Percentiles rank a stretch among this genome's conserved stretches.
Conservation (phyloP, 805 yeast genomes). For the Metschnikowia henanensis region DNA sequence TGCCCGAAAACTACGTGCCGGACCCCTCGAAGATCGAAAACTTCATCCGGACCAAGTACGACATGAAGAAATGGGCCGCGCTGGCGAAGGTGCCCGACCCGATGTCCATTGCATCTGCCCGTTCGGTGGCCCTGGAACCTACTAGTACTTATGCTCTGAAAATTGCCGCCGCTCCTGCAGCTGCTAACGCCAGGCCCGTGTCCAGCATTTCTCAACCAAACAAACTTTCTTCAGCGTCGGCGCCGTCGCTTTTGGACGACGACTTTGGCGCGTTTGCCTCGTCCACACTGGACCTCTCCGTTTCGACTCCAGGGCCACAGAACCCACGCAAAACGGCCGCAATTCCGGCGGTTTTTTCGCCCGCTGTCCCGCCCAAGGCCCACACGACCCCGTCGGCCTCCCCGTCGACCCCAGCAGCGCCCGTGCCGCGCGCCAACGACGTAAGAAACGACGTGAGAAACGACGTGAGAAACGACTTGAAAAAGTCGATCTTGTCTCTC, state of each 20-base stretch:
- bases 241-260: slow-evolving; percentile 30
- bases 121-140: background rate
- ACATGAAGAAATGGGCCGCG: slow-evolving; percentile 80
- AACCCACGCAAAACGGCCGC: background rate
- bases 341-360: background rate
- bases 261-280: slow-evolving; percentile 44
- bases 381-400: slow-evolving; percentile 15
- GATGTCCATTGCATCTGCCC: slow-evolving; percentile 26
- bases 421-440: slow-evolving; percentile 9
- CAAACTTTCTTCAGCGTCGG: slow-evolving; percentile 2
- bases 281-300: slow-evolving; percentile 18
- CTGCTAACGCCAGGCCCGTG: background rate
- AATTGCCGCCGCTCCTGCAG: background rate
- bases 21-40: slow-evolving; percentile 83
- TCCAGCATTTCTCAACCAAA: background rate
- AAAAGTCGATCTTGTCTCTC: slow-evolving; percentile 86
- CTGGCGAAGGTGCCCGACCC: slow-evolving; percentile 63
- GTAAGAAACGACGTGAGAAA: slow-evolving; percentile 67
- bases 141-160: background rate
- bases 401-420: slow-evolving; percentile 4
- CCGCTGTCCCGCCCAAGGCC: slow-evolving; percentile 13
- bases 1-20: slow-evolving; percentile 72
- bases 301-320: slow-evolving; percentile 1
- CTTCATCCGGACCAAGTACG: slow-evolving; percentile 91
- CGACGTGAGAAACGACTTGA: slow-evolving; percentile 53